phyloP scores from a whole-genome alignment of 1,284 basidiomycete species.

The Quambalaria eucalypti region DNA sequence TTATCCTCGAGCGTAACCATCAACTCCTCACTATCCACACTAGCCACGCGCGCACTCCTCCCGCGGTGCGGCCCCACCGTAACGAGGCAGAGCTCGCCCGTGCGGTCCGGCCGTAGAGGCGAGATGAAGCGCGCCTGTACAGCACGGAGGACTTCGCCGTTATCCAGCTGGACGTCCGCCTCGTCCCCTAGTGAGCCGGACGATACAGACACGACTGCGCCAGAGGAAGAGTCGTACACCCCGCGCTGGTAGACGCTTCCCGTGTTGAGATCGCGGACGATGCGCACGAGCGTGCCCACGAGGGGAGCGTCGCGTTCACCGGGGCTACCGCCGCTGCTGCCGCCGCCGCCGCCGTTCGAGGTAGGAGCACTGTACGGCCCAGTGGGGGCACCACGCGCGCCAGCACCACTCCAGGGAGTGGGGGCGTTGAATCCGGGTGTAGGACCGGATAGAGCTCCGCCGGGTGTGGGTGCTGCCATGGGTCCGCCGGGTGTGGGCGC shows the following conservation, averaged over 20 bases:
- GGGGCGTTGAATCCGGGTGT: background rate
- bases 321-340: background rate
- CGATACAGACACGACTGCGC: background rate
- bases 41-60: background rate
- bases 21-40: background rate
- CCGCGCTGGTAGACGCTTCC: background rate
- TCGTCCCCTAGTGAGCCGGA: background rate
- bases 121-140: background rate
- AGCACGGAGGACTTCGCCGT: background rate
- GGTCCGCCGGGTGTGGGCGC: background rate
- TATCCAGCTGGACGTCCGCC: background rate
- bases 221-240: background rate
- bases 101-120: background rate
- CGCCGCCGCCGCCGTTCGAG: background rate
- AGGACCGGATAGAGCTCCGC: background rate
- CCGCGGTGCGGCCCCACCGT: background rate
- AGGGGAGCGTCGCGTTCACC: background rate
- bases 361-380: no score
- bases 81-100: background rate
- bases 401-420: background rate
- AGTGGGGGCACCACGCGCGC: background rate
- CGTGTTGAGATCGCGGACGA: background rate
- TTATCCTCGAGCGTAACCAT: background rate
- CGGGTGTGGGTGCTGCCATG: background rate
- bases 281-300: background rate